phyloP scores from a whole-genome alignment of 768 basidiomycete genomes.

The Lyophyllum atratum region DNA sequence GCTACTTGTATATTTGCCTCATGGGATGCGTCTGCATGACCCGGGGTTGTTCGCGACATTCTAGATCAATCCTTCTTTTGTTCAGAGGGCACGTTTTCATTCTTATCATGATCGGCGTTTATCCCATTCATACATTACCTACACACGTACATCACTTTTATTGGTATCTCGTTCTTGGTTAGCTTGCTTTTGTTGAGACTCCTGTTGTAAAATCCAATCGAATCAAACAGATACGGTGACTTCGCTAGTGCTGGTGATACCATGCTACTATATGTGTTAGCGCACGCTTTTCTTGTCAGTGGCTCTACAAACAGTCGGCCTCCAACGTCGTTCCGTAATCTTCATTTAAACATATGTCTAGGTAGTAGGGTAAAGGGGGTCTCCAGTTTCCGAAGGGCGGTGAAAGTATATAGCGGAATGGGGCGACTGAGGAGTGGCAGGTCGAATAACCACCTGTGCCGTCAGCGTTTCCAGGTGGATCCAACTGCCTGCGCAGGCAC shows the following conservation, averaged over 20 bases:
- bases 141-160: neutral
- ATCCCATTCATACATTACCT: neutral
- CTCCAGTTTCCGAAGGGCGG: conserved; percentile 5
- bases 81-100: conserved; percentile 1
- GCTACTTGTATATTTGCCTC: neutral
- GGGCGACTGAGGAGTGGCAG: neutral
- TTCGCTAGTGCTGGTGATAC: no score
- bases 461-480: conserved; percentile 4
- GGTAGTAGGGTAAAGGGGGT: no score
- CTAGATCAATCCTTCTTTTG: neutral
- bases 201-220: neutral
- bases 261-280: neutral
- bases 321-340: no score
- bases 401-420: conserved; percentile 3
- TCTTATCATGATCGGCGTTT: neutral
- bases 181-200: neutral
- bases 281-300: no score
- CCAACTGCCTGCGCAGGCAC: neutral
- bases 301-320: no score
- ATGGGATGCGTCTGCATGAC: neutral
- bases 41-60: neutral
- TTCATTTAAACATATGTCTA: no score
- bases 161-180: conserved; percentile 1
- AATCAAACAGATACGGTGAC: neutral
- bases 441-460: neutral